Evolutionary conservation across 1,139 yeast species (phyloP).

Genomic region (Hyphopichia wangnamkhiaoensis): DNA sequence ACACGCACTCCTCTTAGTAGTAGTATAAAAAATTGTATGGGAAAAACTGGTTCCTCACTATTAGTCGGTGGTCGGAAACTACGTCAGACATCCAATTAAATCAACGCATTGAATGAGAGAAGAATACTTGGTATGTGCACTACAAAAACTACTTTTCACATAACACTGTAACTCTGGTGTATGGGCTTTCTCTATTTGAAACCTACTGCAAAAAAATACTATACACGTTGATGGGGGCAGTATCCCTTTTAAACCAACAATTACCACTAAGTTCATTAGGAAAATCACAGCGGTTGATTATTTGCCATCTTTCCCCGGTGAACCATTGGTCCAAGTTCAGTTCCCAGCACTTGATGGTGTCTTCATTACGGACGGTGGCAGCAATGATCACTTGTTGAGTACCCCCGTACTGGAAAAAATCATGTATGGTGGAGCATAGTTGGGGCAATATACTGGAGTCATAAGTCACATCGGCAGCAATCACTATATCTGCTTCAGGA

Average conservation of each 20-base stretch:
- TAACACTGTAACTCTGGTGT: background rate
- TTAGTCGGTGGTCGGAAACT: conserved; percentile 7
- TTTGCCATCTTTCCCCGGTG: conserved; percentile 24
- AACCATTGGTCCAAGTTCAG: conserved; percentile 30
- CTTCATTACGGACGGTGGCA: conserved; percentile 70
- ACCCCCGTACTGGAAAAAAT: conserved; percentile 31
- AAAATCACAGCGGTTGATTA: conserved; percentile 15
- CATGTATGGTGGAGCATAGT: conserved; percentile 52
- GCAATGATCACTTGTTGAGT: conserved; percentile 51
- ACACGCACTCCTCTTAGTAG: background rate
- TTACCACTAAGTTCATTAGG: conserved; percentile 21
- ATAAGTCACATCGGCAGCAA: conserved; percentile 89
- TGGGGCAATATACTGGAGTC: conserved; percentile 62
- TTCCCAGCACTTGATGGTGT: conserved; percentile 60
- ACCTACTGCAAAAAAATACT: too few species aligned
- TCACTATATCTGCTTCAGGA: conserved; percentile 43
- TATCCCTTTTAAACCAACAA: conserved; percentile 31
- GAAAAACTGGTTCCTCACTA: background rate
- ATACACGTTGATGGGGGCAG: conserved; percentile 49
- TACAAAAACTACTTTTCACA: background rate
- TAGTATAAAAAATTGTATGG: background rate
- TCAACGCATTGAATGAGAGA: background rate
- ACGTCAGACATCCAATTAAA: conserved; percentile 4
- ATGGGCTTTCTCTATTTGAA: too few species aligned
- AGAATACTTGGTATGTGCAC: background rate